Evolutionary conservation across 192 early-diverging fungal species (phyloP), one percentile per base, ranked within the genome.

Genomic region (Rhizophagus clarus): DNA sequence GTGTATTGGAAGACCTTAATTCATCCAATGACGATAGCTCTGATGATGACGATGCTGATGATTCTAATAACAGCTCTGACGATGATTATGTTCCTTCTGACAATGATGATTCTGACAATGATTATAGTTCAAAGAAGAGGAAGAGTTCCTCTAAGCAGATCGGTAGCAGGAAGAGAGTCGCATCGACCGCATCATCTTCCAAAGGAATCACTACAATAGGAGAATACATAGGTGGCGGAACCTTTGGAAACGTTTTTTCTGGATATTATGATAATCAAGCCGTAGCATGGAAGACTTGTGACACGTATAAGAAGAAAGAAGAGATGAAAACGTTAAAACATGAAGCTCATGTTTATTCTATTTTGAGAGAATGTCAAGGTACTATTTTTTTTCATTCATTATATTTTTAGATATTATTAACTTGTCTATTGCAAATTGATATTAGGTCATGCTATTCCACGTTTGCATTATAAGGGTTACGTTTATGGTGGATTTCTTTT

Each of bases 381-480:
- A 72, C 10, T 5, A 47, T 29, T n/a, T 40, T 37, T n/a, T 71
- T 68, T 68, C 66, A 28, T 68, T 68, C 31, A 68, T 68, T 20
- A 37, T 68, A 68, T 68, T 68, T 68, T 10, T 28, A 32, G 31
- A 66, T 49, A 47, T 32, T 72, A 49, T 72, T 72, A 72, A 72
- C 45, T 51, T 72, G 71, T 51, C 31, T 72, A 47, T 72, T 51
- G 71, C 42, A 72, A 72, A 72, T 47, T 72, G 42, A 72, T 72
- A 47, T 49, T 72, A 72, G 71, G 17, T 47, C 15, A 29, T 47
- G 42, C 5, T 72, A 12, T 72, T 72, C 40, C 71, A 72, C 20
- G 6, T 8, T 72, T 49, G 42, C 24, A 51, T 7, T 72, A 72
- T 47, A 47, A 47, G 24, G 71, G 71, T 72, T 72, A 72, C 42